A percentile compares a stretch with the other conserved stretches of the same genome.
Evolutionary conservation across 805 yeast species (phyloP).

Genomic region (Starmerella etchellsii): DNA sequence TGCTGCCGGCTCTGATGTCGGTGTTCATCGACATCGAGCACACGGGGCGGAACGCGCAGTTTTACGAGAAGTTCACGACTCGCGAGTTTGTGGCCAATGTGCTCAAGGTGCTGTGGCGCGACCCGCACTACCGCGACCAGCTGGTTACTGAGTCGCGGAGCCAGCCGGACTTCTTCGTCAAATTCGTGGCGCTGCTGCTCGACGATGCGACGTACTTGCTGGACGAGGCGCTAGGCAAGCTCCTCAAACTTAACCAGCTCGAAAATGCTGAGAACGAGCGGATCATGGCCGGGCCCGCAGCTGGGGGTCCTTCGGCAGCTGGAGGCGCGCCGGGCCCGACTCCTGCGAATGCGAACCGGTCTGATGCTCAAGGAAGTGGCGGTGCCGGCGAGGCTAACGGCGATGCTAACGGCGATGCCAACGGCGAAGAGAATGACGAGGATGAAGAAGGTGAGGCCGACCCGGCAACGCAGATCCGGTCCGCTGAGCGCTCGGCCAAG

Average conservation of each 20-base stretch:
- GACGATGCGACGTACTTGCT: conserved; percentile 85
- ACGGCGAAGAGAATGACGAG: conserved; percentile 36
- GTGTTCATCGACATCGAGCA: conserved; percentile 90
- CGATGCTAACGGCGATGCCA: conserved; percentile 1
- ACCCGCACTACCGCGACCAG: conserved; percentile 53
- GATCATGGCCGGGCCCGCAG: conserved; percentile 6
- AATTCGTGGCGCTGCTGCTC: conserved; percentile 80
- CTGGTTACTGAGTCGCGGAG: conserved; percentile 52
- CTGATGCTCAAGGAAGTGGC: background rate
- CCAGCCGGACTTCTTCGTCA: conserved; percentile 72
- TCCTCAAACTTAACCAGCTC: conserved; percentile 61
- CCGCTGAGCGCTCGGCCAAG: conserved; percentile 64
- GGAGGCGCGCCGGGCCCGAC: background rate
- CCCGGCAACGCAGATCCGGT: conserved; percentile 35
- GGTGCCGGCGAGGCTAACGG: background rate
- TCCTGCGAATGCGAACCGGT: background rate
- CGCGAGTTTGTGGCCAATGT: conserved; percentile 77
- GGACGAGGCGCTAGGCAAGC: conserved; percentile 77
- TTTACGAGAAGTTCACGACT: conserved; percentile 88
- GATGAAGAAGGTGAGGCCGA: conserved; percentile 39
- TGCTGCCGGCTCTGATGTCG: conserved; percentile 73
- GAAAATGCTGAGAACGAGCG: conserved; percentile 29
- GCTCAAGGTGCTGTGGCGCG: conserved; percentile 71
- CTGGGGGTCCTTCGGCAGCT: conserved; percentile 4
- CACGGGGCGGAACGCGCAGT: conserved; percentile 90